Conservation (phyloP, 2,329 filamentous ascomycete species). For the Aspergillus sp. region DNA sequence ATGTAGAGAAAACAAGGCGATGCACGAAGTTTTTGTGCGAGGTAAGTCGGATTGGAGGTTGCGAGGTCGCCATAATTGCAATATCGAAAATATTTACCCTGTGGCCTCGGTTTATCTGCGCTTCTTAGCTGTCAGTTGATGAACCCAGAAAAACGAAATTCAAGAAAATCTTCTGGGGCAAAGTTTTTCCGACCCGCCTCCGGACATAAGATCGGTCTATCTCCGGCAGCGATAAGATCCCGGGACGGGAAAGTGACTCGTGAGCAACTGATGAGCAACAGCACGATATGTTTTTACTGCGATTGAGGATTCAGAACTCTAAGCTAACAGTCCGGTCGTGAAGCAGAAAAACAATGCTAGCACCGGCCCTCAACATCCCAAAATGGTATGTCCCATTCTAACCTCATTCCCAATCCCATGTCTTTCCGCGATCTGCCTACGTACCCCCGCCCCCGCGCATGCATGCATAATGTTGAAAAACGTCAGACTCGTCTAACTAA, state of each 20-base stretch:
- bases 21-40: slow-evolving; percentile 79
- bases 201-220: slow-evolving; percentile 31
- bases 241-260: background rate
- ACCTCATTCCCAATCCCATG: background rate
- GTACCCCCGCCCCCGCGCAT: slow-evolving; percentile 17
- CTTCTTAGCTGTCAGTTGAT: background rate
- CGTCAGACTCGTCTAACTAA: background rate
- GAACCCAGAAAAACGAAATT: slow-evolving; percentile 20
- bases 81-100: slow-evolving; percentile 10
- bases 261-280: background rate
- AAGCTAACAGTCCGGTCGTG: background rate
- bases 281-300: background rate
- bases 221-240: slow-evolving; percentile 18
- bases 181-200: slow-evolving; percentile 28
- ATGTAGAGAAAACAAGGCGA: slow-evolving; percentile 83
- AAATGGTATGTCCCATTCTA: slow-evolving; percentile 39
- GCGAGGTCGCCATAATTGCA: slow-evolving; percentile 41
- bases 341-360: slow-evolving; percentile 30
- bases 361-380: slow-evolving; percentile 45
- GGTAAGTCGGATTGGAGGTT: slow-evolving; percentile 68
- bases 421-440: slow-evolving; percentile 1
- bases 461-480: background rate
- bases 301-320: background rate
- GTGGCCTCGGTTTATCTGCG: background rate
- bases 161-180: slow-evolving; percentile 34